Percentiles rank a stretch among this genome's conserved stretches.
Evolutionary conservation across 495 filamentous ascomycete species (phyloP).

Genomic region (Penicillium coprophilum): DNA sequence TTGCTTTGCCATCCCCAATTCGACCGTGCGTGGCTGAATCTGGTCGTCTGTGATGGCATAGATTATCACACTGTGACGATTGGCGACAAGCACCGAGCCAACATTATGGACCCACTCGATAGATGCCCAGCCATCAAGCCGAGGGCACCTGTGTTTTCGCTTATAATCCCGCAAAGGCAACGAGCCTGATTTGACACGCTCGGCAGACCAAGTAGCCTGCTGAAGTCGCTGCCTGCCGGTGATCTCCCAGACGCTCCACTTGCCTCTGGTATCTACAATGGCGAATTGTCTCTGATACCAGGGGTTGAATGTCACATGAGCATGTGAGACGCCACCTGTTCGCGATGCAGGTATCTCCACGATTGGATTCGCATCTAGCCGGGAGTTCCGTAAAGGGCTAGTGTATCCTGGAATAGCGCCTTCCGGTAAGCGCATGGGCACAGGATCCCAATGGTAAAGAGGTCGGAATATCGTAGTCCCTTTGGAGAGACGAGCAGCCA

Average conservation of each 20-base stretch:
- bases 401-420: slow-evolving; percentile 8
- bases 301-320: slow-evolving; percentile 78
- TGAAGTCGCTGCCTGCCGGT: slow-evolving; percentile 38
- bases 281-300: slow-evolving; percentile 66
- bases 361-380: slow-evolving; percentile 61
- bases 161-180: slow-evolving; percentile 33
- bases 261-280: slow-evolving; percentile 68
- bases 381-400: slow-evolving; percentile 40
- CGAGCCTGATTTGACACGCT: slow-evolving; percentile 26
- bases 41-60: slow-evolving; percentile 30
- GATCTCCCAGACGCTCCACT: slow-evolving; percentile 78
- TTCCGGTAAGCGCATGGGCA: slow-evolving; percentile 30
- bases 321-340: slow-evolving; percentile 60
- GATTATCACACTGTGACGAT: slow-evolving; percentile 44
- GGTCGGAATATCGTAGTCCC: slow-evolving; percentile 62
- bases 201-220: slow-evolving; percentile 28
- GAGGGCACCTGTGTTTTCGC: slow-evolving; percentile 19
- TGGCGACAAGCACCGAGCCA: slow-evolving; percentile 47
- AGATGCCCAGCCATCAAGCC: slow-evolving; percentile 52
- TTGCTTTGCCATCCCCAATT: slow-evolving; percentile 36
- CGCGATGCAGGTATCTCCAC: slow-evolving; percentile 51
- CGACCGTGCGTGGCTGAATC: slow-evolving; percentile 27
- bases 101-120: slow-evolving; percentile 51
- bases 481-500: slow-evolving; percentile 60
- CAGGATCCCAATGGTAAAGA: slow-evolving; percentile 39